These are phyloP conservation scores for Nicotiana benthamiana DNA, from an alignment of 257 asterid genomes.

Conservation along the genomic window DNA sequence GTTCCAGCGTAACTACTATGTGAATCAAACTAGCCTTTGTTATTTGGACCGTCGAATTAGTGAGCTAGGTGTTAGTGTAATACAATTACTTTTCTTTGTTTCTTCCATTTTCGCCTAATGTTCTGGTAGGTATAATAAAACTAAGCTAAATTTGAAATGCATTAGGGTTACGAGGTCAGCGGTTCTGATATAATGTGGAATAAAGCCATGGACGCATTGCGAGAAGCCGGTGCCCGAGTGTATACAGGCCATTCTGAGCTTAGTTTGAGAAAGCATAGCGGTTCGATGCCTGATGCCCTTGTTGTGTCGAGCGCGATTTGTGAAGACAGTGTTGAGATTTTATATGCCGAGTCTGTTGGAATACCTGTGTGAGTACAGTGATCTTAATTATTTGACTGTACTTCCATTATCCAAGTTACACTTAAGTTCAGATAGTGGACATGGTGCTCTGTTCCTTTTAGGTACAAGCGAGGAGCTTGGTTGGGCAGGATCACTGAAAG, in stretches of 20 bases:
- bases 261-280: constrained; percentile 13
- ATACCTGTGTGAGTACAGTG: constrained; percentile 21
- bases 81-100: background rate
- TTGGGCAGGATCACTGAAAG: constrained; percentile 29
- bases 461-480: constrained; percentile 32
- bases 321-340: constrained; percentile 24
- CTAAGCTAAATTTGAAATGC: background rate
- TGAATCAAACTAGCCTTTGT: background rate
- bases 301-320: constrained; percentile 34
- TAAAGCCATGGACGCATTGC: constrained; percentile 24
- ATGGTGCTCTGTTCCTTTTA: constrained; percentile 3
- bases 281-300: constrained; percentile 21
- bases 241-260: constrained; percentile 27
- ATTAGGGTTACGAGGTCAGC: constrained; percentile 26
- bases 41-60: background rate
- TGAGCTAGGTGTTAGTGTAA: background rate
- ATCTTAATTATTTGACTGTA: background rate
- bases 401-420: background rate
- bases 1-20: background rate
- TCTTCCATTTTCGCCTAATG: background rate
- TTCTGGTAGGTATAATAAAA: background rate
- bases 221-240: constrained; percentile 23
- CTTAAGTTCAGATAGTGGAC: background rate
- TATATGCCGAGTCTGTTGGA: constrained; percentile 23
- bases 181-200: constrained; percentile 37